Base-by-base conservation (phyloP, 768 basidiomycete genomes). In the Lactifluus volemus region DNA sequence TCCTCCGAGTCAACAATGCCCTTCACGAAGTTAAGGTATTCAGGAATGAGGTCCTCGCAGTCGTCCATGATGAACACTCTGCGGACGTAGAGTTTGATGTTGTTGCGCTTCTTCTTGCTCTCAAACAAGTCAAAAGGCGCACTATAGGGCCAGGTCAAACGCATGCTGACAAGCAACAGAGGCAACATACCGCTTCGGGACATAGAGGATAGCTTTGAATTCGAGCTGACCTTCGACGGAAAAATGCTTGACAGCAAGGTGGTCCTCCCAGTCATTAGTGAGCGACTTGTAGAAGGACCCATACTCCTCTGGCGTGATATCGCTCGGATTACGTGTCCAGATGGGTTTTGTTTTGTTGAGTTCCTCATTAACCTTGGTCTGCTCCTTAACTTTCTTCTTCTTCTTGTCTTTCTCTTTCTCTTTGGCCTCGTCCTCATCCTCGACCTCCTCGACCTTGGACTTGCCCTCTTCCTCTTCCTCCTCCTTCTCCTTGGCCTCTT, bases 51-150 rank as follows among this genome's bases (percentile, higher is more conserved):
- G 71, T 99, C 97, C 80, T 98, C 96, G 74, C 96, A 98, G 76
- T 97, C 95, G 77, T 99, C 97, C 92, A 97, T 98, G 84, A 99
- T 98, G 83, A 99, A 98, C 71, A 98, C 96, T 59, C 97, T 93
- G 81, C 97, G 92, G 69, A 99, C 97, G 73, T 98, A 99, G 74
- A 99, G 94, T 80, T 99, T 99, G 84, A 99, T 98, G 89, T 98
- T 98, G 84, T 98, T 98, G 71, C 96, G 92, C 85, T 98, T 98
- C 90, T 98, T 98, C 89, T 99, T 98, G 63, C 90, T 91, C 81
- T 99, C 97, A 79, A 99, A 99, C 74, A 99, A 88, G 72, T 99
- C 97, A 77, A 98, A 98, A 55, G 97, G 97, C 48, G 96, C 97
- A 63, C 94, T 94, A 55, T 34, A 25, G 19, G 50, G 3, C 48